A percentile compares a stretch with the other conserved stretches of the same genome.
phyloP scores from a whole-genome alignment of 352 stramenopile genomes.

The Pythium aristosporum region DNA sequence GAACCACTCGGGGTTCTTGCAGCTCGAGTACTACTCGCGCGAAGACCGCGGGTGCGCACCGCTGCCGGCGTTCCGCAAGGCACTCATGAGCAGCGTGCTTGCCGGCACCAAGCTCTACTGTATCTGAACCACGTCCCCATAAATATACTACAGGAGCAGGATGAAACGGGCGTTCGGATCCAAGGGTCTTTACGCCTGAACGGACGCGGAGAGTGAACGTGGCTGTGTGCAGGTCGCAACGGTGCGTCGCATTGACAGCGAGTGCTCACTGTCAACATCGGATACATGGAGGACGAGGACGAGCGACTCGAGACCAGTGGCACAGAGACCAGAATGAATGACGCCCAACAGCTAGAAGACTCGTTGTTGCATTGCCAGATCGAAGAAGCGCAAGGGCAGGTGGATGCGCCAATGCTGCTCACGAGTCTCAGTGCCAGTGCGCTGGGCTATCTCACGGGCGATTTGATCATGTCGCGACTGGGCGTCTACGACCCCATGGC shows the following conservation, averaged over 20 bases:
- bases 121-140: constrained; percentile 28
- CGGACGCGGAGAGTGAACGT: not conserved
- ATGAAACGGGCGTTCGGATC: constrained; percentile 8
- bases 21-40: constrained; percentile 76
- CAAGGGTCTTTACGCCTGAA: not conserved
- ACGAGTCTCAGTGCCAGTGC: constrained; percentile 20
- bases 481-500: constrained; percentile 61
- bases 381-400: not conserved
- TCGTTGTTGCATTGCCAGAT: not conserved
- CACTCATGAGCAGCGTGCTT: constrained; percentile 55
- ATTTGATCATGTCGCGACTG: constrained; percentile 56
- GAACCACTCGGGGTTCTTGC: constrained; percentile 61
- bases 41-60: constrained; percentile 63
- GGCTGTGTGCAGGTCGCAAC: not conserved
- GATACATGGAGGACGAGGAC: constrained; percentile 4
- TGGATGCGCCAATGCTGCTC: not conserved
- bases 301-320: constrained; percentile 2
- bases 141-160: not conserved
- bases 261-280: not conserved
- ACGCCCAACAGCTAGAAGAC: not conserved
- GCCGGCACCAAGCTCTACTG: constrained; percentile 71
- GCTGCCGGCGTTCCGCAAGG: constrained; percentile 52
- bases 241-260: not conserved
- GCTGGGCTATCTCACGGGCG: constrained; percentile 33
- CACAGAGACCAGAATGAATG: not conserved